phyloP scores from a whole-genome alignment of 2,329 filamentous ascomycete genomes.

The Botrytis elliptica region DNA sequence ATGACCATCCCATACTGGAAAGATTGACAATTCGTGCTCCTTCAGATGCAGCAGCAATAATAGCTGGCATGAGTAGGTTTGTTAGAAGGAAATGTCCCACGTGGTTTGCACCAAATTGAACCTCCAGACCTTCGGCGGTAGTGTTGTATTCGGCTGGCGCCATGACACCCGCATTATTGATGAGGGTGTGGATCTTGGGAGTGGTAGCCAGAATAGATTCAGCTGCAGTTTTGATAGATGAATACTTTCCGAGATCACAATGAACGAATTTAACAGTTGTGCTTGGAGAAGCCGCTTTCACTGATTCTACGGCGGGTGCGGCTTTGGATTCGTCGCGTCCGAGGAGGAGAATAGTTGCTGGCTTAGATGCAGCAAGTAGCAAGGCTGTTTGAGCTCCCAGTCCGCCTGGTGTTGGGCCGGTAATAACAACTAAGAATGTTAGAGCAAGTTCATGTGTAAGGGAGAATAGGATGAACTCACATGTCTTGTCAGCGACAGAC shows the following conservation, averaged over 20 bases:
- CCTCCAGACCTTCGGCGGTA: slow-evolving; percentile 49
- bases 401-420: slow-evolving; percentile 19
- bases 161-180: slow-evolving; percentile 36
- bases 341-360: slow-evolving; percentile 23
- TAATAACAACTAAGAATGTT: slow-evolving; percentile 27
- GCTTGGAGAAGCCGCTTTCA: slow-evolving; percentile 18
- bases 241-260: slow-evolving; percentile 42
- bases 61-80: slow-evolving; percentile 45
- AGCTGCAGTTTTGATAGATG: slow-evolving; percentile 44
- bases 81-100: slow-evolving; percentile 54
- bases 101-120: slow-evolving; percentile 53
- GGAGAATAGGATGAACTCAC: slow-evolving; percentile 2
- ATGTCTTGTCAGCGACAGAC: slow-evolving; percentile 23
- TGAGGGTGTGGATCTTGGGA: slow-evolving; percentile 42
- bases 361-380: slow-evolving; percentile 29
- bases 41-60: slow-evolving; percentile 41
- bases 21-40: slow-evolving; percentile 14
- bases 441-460: neutral
- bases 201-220: slow-evolving; percentile 39
- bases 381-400: slow-evolving; percentile 21
- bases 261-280: slow-evolving; percentile 17
- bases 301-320: slow-evolving; percentile 12
- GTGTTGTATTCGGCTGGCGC: neutral
- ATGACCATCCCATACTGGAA: slow-evolving; percentile 15
- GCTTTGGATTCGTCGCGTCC: slow-evolving; percentile 20